Evolutionary conservation across 2,329 filamentous ascomycete species (phyloP).

Genomic region (Verticillium zaregamsianum): DNA sequence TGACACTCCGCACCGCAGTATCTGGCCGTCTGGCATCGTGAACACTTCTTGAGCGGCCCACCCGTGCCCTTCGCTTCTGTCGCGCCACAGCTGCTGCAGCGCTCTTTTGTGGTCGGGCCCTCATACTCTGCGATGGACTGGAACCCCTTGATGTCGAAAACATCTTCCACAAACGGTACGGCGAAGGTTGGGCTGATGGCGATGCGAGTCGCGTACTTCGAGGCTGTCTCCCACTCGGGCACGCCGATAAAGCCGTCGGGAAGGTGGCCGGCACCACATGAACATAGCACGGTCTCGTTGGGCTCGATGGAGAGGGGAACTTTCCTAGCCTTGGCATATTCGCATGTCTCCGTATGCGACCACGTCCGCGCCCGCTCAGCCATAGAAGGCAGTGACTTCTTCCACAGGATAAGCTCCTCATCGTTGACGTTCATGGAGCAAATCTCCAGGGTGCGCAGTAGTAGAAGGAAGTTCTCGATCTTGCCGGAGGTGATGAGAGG

Average conservation of each 20-base stretch:
- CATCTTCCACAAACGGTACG: slow-evolving; percentile 36
- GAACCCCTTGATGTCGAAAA: slow-evolving; percentile 20
- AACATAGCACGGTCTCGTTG: slow-evolving; percentile 35
- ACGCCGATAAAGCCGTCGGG: slow-evolving; percentile 33
- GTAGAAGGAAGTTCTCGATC: slow-evolving; percentile 33
- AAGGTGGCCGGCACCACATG: slow-evolving; percentile 38
- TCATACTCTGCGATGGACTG: slow-evolving; percentile 1
- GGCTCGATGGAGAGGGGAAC: slow-evolving; percentile 34
- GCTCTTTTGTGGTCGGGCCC: slow-evolving; percentile 10
- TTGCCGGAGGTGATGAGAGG: slow-evolving; percentile 24
- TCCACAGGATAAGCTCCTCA: slow-evolving; percentile 54
- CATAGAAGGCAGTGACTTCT: slow-evolving; percentile 35
- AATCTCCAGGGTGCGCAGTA: slow-evolving; percentile 30
- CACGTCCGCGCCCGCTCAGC: slow-evolving; percentile 47
- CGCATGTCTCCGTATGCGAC: slow-evolving; percentile 35
- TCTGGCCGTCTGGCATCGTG: slow-evolving; percentile 34
- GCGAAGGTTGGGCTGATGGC: slow-evolving; percentile 54
- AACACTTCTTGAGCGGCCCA: slow-evolving; percentile 36
- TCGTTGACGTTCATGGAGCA: slow-evolving; percentile 38
- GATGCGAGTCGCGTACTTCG: slow-evolving; percentile 44
- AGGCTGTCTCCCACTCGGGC: slow-evolving; percentile 38
- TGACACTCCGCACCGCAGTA: slow-evolving; percentile 53
- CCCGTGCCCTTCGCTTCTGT: slow-evolving; percentile 19
- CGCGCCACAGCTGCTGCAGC: slow-evolving; percentile 33
- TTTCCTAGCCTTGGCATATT: slow-evolving; percentile 31